A percentile compares a stretch with the other conserved stretches of the same genome.
These are phyloP conservation scores for Mesembryanthemum crystallinum DNA, from an alignment of 148 eudicot genomes.

Conservation along the genomic window DNA sequence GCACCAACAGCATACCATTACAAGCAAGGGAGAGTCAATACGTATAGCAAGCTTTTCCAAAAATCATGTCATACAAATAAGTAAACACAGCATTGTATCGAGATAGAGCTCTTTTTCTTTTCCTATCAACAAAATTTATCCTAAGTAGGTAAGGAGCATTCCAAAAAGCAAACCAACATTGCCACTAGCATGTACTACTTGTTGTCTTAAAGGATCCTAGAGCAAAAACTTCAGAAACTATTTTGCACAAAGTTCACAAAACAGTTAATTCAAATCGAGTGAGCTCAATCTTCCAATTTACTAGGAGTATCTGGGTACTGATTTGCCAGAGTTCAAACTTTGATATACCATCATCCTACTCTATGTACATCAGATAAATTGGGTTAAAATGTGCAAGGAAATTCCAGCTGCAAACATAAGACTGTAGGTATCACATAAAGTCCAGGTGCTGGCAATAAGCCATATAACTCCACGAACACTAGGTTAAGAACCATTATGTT, in stretches of 20 bases:
- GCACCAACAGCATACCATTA: background rate
- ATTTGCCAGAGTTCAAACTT: background rate
- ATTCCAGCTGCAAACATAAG: background rate
- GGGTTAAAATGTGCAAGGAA: background rate
- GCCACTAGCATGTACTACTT: background rate
- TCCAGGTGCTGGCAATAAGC: background rate
- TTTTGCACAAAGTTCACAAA: background rate
- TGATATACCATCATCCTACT: slow-evolving; percentile 11
- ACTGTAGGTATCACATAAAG: background rate
- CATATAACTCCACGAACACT: background rate
- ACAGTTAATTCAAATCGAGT: background rate
- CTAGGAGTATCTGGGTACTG: too few species aligned
- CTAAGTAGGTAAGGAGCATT: background rate
- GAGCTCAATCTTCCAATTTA: slow-evolving; percentile 5
- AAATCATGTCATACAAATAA: background rate
- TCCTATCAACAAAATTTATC: background rate
- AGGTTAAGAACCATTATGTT: background rate
- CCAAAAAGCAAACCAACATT: background rate
- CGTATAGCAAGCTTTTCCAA: background rate
- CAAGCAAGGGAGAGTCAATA: slow-evolving; percentile 2
- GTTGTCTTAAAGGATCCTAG: background rate
- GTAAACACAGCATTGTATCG: background rate
- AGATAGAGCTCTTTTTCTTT: too few species aligned
- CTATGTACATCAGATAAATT: background rate
- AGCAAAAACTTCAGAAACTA: background rate